These are phyloP conservation scores for Didymella pinodella DNA, from an alignment of 2,329 filamentous ascomycete species.

Conservation along the genomic window DNA sequence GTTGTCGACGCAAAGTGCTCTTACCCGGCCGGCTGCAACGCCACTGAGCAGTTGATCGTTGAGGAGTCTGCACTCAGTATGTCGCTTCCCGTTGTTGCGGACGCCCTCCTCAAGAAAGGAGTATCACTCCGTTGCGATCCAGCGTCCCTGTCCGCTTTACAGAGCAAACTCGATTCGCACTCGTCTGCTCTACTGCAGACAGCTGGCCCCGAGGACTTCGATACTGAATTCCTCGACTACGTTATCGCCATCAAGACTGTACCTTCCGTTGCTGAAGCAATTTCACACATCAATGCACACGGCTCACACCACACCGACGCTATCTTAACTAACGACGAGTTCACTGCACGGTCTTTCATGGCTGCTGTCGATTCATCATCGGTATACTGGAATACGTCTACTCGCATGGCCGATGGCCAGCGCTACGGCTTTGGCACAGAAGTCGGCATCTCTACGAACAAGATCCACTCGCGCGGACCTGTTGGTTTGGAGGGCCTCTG, in stretches of 20 bases:
- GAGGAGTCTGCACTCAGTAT: conserved; percentile 73
- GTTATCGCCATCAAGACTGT: conserved; percentile 86
- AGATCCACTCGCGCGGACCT: conserved; percentile 92
- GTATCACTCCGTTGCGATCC: conserved; percentile 84
- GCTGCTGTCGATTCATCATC: conserved; percentile 85
- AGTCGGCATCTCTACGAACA: conserved; percentile 98
- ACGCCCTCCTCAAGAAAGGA: conserved; percentile 75
- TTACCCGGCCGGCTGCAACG: conserved; percentile 96
- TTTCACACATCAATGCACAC: conserved; percentile 89
- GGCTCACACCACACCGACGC: conserved; percentile 93
- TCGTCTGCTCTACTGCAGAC: conserved; percentile 64
- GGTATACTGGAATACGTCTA: conserved; percentile 97
- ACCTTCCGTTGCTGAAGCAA: conserved; percentile 68
- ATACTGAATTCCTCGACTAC: conserved; percentile 89
- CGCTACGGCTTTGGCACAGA: conserved; percentile 97
- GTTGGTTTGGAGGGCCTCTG: conserved; percentile 94
- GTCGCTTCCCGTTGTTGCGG: conserved; percentile 74
- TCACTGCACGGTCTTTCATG: conserved; percentile 82
- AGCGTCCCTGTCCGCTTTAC: conserved; percentile 70
- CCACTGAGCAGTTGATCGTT: conserved; percentile 88
- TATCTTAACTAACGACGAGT: conserved; percentile 76
- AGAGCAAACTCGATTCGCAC: conserved; percentile 54
- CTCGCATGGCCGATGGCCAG: conserved; percentile 94
- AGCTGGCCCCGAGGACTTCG: conserved; percentile 74
- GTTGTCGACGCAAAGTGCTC: conserved; percentile 91